These are phyloP conservation scores for Tetrapisispora fleetii DNA, from an alignment of 805 yeast species.

Conservation along the genomic window DNA sequence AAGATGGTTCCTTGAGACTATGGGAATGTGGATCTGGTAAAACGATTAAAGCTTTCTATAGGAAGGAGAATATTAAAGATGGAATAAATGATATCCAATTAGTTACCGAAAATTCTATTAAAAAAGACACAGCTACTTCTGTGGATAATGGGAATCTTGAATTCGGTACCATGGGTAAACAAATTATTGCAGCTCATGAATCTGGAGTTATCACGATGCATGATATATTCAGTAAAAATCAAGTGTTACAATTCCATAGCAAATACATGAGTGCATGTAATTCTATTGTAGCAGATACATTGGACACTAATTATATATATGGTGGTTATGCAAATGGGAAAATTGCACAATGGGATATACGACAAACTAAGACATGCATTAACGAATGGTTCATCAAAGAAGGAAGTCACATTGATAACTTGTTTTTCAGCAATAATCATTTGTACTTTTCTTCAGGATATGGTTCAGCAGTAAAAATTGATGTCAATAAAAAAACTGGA, in stretches of 20 bases:
- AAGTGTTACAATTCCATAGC: conserved; percentile 20
- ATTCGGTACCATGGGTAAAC: conserved; percentile 40
- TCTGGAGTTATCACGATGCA: conserved; percentile 33
- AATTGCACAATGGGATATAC: conserved; percentile 36
- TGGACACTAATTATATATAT: conserved; percentile 8
- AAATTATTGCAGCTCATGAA: conserved; percentile 35
- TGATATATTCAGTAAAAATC: conserved; percentile 28
- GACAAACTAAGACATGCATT: conserved; percentile 12
- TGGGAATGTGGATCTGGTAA: conserved; percentile 64
- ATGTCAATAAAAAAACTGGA: background rate
- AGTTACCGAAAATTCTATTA: background rate
- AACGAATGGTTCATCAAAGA: conserved; percentile 10
- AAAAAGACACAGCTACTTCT: background rate
- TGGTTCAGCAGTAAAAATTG: conserved; percentile 17
- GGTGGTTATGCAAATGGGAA: conserved; percentile 32
- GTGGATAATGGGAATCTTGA: conserved; percentile 30
- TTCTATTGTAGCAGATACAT: conserved; percentile 4
- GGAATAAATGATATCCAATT: conserved; percentile 25
- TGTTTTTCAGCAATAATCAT: conserved; percentile 7
- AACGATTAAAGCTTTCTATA: conserved; percentile 33
- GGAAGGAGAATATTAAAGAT: conserved; percentile 30
- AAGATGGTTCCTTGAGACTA: conserved; percentile 46
- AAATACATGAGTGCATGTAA: conserved; percentile 20
- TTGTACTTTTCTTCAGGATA: conserved; percentile 30
- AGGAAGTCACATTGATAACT: conserved; percentile 14